Percentiles rank a stretch among this genome's conserved stretches.
phyloP scores from a whole-genome alignment of 768 basidiomycete genomes.

The Naganishia vishniacii region DNA sequence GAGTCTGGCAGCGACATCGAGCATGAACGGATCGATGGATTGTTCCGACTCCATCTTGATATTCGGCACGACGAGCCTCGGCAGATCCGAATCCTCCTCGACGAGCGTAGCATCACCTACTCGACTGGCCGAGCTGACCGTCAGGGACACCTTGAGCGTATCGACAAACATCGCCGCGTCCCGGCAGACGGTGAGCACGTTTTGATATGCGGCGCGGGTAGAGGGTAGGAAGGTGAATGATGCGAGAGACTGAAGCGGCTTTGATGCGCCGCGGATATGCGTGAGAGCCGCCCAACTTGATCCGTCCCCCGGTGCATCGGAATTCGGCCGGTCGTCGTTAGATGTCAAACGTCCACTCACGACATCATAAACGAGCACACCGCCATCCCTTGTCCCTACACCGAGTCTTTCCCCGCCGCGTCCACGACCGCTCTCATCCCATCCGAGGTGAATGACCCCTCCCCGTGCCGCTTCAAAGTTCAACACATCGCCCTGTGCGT shows the following conservation, averaged over 20 bases:
- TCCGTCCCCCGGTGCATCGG: too few species aligned
- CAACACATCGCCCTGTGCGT: slow-evolving; percentile 34
- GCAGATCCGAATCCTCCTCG: not conserved
- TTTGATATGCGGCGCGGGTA: not conserved
- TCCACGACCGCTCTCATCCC: slow-evolving; percentile 27
- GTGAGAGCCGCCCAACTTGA: slow-evolving; percentile 22
- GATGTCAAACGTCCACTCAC: slow-evolving; percentile 34
- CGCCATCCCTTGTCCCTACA: slow-evolving; percentile 41
- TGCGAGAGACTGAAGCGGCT: slow-evolving; percentile 33
- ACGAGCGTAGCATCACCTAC: not conserved
- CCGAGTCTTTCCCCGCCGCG: slow-evolving; percentile 30
- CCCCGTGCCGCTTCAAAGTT: slow-evolving; percentile 36
- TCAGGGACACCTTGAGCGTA: slow-evolving; percentile 32
- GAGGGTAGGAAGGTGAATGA: slow-evolving; percentile 37
- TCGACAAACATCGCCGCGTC: slow-evolving; percentile 43
- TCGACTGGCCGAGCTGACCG: slow-evolving; percentile 25
- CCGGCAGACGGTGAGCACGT: slow-evolving; percentile 40
- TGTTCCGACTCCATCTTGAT: not conserved
- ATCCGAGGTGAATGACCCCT: slow-evolving; percentile 32
- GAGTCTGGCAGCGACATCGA: not conserved
- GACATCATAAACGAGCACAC: slow-evolving; percentile 42
- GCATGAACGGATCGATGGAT: not conserved
- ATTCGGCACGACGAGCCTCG: not conserved
- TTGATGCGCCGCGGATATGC: slow-evolving; percentile 29
- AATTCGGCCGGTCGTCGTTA: too few species aligned